Evolutionary conservation across 1,284 basidiomycete species (phyloP).

Genomic region (Cutaneotrichosporon sp.): DNA sequence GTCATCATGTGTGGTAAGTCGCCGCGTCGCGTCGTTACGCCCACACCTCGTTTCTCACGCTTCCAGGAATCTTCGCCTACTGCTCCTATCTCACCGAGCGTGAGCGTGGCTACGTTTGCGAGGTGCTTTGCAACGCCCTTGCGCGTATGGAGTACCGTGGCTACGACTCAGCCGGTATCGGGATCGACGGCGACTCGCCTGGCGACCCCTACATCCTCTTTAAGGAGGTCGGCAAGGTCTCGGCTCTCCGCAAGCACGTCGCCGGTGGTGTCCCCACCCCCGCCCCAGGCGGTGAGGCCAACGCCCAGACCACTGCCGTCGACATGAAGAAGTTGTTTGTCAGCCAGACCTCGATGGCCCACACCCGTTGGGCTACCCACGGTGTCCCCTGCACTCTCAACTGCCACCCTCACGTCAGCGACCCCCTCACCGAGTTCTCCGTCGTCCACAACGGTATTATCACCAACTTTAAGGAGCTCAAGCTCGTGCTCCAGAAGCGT

Average conservation of each 20-base stretch:
- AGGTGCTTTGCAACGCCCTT: conserved; percentile 87
- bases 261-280: conserved; percentile 55
- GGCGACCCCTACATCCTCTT: conserved; percentile 66
- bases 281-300: conserved; percentile 16
- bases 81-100: conserved; percentile 90
- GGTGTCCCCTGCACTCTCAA: conserved; percentile 82
- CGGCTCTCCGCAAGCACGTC: conserved; percentile 87
- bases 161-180: conserved; percentile 93
- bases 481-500: conserved; percentile 89
- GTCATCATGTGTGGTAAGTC: conserved; percentile 21
- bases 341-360: conserved; percentile 93
- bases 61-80: conserved; percentile 85
- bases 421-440: conserved; percentile 73
- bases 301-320: conserved; percentile 47
- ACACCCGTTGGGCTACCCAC: conserved; percentile 99
- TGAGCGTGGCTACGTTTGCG: conserved; percentile 88
- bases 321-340: conserved; percentile 78
- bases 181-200: conserved; percentile 86
- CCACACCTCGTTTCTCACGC: not conserved
- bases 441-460: conserved; percentile 99
- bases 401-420: conserved; percentile 93
- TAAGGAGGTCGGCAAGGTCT: conserved; percentile 99
- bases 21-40: too few species aligned
- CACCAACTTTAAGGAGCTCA: conserved; percentile 86
- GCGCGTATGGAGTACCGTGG: conserved; percentile 96